Evolutionary conservation across 1,284 basidiomycete genomes (phyloP).

Genomic region (Cystobasidiaceae sp.): DNA sequence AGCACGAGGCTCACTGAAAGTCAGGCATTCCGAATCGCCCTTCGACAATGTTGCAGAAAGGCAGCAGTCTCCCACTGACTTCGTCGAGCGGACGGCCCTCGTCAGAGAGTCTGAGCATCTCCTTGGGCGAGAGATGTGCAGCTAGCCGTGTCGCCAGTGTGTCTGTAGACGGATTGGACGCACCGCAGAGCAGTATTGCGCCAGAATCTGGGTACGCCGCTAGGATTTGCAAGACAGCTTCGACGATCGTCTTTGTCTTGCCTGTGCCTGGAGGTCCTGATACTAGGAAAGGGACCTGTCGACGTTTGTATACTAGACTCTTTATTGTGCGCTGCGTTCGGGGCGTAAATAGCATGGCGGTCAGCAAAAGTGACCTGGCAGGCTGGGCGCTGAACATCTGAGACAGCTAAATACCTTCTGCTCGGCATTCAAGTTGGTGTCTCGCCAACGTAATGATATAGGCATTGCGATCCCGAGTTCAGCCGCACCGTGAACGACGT

Average conservation of each 20-base stretch:
- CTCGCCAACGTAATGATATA: constrained; percentile 36
- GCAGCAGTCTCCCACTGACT: constrained; percentile 40
- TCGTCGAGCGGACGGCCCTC: constrained; percentile 48
- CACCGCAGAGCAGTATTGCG: constrained; percentile 47
- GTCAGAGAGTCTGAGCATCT: constrained; percentile 46
- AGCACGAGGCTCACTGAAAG: constrained; percentile 20
- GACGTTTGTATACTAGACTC: constrained; percentile 35
- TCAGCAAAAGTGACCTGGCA: too few relatives aligned
- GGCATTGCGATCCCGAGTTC: neutral
- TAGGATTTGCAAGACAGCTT: constrained; percentile 46
- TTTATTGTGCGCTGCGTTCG: constrained; percentile 40
- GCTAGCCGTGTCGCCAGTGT: constrained; percentile 46
- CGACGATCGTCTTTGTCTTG: constrained; percentile 47
- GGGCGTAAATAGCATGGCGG: too few relatives aligned
- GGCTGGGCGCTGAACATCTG: too few relatives aligned
- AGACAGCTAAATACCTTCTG: too few relatives aligned
- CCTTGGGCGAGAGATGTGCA: constrained; percentile 30
- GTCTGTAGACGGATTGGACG: constrained; percentile 49
- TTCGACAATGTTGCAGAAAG: constrained; percentile 39
- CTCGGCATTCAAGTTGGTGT: constrained; percentile 44
- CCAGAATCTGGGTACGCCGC: constrained; percentile 39
- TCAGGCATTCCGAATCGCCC: constrained; percentile 41
- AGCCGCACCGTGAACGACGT: too few relatives aligned
- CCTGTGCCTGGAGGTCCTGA: constrained; percentile 43
- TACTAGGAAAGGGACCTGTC: constrained; percentile 39